Base-by-base conservation (phyloP, 164 flowering plant genomes). In the Houttuynia cordata region DNA sequence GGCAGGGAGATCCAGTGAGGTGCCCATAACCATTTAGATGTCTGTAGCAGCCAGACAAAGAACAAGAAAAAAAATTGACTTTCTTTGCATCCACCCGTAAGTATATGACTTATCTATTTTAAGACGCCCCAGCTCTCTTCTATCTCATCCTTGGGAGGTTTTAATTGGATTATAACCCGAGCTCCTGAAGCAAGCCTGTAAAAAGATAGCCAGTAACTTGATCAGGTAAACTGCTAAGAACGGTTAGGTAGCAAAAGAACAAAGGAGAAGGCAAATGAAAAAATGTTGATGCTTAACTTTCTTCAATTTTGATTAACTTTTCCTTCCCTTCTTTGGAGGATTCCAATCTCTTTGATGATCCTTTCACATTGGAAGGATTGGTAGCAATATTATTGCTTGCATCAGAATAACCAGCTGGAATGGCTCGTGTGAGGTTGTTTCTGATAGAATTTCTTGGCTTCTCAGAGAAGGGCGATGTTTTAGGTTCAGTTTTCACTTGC, bases 181-280 rank as follows among this genome's bases (percentile, higher is more conserved):
- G 97, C 98, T 79, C 98, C 98, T 51, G 97, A 93, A 80, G 98
- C 81, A 80, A 90, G 98, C 83, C 97, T 89, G 96, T 73, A 64
- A 55, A 41, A 22, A 64, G 30, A 24, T 8, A 60, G 9, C 34
- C 15, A 42, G 17, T 40, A 22, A 2, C 59, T 12, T 22, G 7
- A 34, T 57, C 42, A 57, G 59, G 1, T 24, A 15, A 57, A 8
- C 21, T 14, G 59, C 45, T 57, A n/a, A 10, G 15, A 57, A 57
- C 4, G 14, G 1, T 8, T 34, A 57, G 49, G 49, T 1, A 30
- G 24, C 59, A 24, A 37, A 30, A 57, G 34, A 30, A 30, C 22
- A 42, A 42, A 24, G 34, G 58, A 45, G 51, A 73, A 30, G 37
- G 37, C 37, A 30, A 30, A 6, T 2, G 37, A 30, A 30, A 30